Conservation (phyloP, 768 basidiomycete genomes). For the Rickenella mellea region DNA sequence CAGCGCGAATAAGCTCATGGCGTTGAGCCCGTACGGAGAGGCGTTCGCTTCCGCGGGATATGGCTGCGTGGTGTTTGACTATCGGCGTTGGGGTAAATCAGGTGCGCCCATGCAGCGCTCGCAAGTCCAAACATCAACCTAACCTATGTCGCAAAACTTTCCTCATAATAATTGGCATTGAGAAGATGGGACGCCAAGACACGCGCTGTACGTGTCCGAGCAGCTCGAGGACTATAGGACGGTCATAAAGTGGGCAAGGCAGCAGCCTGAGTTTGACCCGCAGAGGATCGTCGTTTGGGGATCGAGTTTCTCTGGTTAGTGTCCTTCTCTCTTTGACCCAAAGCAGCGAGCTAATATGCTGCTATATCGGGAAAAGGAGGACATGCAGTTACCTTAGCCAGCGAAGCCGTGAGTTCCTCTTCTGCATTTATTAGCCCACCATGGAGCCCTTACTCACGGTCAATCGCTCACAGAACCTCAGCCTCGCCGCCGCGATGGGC, state of each 20-base stretch:
- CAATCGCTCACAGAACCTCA: constrained; percentile 13
- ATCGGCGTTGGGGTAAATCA: constrained; percentile 27
- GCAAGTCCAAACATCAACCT: background rate
- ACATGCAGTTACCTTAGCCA: constrained; percentile 20
- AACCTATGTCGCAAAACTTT: background rate
- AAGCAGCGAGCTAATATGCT: background rate
- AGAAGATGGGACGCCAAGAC: constrained; percentile 22
- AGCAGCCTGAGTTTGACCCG: constrained; percentile 21
- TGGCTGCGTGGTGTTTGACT: constrained; percentile 27
- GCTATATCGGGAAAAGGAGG: constrained; percentile 14
- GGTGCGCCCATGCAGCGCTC: constrained; percentile 10
- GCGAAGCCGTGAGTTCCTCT: constrained; percentile 11
- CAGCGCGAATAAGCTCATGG: constrained; percentile 22
- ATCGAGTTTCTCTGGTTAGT: constrained; percentile 22
- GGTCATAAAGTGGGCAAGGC: constrained; percentile 22
- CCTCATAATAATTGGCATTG: background rate
- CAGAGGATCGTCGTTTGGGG: constrained; percentile 25
- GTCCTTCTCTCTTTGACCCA: background rate
- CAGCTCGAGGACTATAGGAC: constrained; percentile 28
- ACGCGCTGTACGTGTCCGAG: constrained; percentile 19
- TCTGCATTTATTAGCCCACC: background rate
- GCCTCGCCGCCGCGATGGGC: constrained; percentile 19
- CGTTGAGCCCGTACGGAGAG: constrained; percentile 20
- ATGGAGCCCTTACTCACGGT: background rate
- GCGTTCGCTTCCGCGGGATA: constrained; percentile 21